Base-by-base conservation (phyloP, 179 eudicot species). In the Gypsophila paniculata region DNA sequence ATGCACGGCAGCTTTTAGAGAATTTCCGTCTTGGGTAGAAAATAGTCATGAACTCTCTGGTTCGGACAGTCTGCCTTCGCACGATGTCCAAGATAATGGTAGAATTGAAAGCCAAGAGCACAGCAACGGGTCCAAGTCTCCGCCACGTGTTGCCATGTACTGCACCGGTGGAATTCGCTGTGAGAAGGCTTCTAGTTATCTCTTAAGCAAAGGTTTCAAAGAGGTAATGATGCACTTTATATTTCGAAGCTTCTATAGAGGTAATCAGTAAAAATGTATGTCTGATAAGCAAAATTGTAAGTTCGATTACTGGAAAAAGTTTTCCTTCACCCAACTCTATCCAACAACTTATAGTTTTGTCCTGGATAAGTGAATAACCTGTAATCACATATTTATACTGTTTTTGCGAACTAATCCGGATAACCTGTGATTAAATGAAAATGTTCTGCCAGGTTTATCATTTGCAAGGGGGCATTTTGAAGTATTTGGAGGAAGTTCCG, bases 121-220 rank as follows among this genome's bases (percentile, higher is more conserved):
- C 55, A 49, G 59, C 66, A 73, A 76, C 54, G 86, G 72, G 62
- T 75, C 61, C 68, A 85, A 81, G 69, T 79, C 68, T 62, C 91
- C 84, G 23, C 85, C 96, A 32, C 85, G 89, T n/a, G 90, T 94
- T 76, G 97, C 99, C 67, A 91, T 94, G 99, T 91, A 94, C 73
- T 94, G 99, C 81, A 94, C 99, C n/a, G 99, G 97, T 76, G 99
- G 99, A 49, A 91, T 94, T 74, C 88, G 97, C 60, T 94, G 97
- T 77, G 99, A 94, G 80, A 94, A 94, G 79, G 99, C 99, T 75
- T 84, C 99, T 54, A 94, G 99, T 76, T 90, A 79, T 76, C 96
- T 94, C 81, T 82, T 94, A 57, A 82, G 92, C 84, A 86, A 90
- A 84, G 99, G 99, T 44, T 88, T 91, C 74, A 80, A 88, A 79